These are phyloP conservation scores for Candida stauntonica DNA, from an alignment of 805 yeast genomes.

Conservation along the genomic window DNA sequence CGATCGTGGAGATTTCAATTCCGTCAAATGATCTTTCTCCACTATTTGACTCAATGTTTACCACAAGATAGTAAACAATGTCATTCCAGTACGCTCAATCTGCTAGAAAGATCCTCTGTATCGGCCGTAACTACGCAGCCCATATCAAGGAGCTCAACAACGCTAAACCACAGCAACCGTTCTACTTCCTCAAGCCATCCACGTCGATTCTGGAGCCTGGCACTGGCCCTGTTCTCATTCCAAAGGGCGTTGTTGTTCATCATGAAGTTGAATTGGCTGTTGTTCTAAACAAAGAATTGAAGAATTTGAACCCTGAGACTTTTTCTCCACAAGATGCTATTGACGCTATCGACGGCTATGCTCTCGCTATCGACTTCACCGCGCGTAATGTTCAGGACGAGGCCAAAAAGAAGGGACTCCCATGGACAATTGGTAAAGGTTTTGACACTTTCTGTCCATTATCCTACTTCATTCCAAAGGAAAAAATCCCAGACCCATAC, in stretches of 20 bases:
- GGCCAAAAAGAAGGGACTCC: slow-evolving; percentile 89
- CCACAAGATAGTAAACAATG: slow-evolving; percentile 1
- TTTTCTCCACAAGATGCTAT: slow-evolving; percentile 66
- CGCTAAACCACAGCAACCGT: slow-evolving; percentile 77
- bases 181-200: slow-evolving; percentile 87
- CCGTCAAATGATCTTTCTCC: no score
- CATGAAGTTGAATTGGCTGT: slow-evolving; percentile 93
- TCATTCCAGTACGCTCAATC: slow-evolving; percentile 44
- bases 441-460: slow-evolving; percentile 94
- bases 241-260: slow-evolving; percentile 75
- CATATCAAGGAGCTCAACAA: slow-evolving; percentile 90
- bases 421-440: slow-evolving; percentile 96
- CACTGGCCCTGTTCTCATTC: slow-evolving; percentile 77
- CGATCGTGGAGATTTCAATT: no score
- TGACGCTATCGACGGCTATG: slow-evolving; percentile 80
- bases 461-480: slow-evolving; percentile 67
- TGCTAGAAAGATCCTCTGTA: slow-evolving; percentile 83
- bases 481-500: slow-evolving; percentile 65
- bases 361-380: slow-evolving; percentile 88
- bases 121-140: slow-evolving; percentile 96
- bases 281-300: slow-evolving; percentile 58
- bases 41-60: not conserved
- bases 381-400: slow-evolving; percentile 95
- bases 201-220: slow-evolving; percentile 65
- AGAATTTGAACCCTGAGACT: slow-evolving; percentile 50